Base-by-base conservation (phyloP, 176 grass and related monocot genomes). In the Lolium perenne region DNA sequence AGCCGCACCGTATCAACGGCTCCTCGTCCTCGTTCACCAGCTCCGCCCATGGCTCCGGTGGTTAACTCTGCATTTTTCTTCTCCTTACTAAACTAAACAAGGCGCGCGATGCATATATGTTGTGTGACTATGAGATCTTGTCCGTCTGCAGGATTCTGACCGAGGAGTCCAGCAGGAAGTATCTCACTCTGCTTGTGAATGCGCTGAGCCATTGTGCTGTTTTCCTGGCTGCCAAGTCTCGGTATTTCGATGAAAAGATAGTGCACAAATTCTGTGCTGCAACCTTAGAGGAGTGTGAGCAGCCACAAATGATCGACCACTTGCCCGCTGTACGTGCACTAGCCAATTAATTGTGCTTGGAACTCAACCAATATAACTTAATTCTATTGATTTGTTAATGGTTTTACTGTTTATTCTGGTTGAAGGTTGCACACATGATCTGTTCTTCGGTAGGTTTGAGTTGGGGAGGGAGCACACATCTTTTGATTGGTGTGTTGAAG, bases 1-100 rank as follows among this genome's bases (percentile, higher is more conserved):
- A 51, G 54, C 26, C n/a, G 91, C 58, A n/a, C 40, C 83, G 41
- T 95, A 92, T 50, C 59, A 81, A 57, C 80, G 88, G 67, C 83
- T 98, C 71, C 49, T 88, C 35, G 67, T 12, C 47, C 86, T 98
- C 7, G 82, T 82, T 14, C 48, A 89, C 66, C 88, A 95, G 67
- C 83, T 98, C 0, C 86, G 90, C 38, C 95, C 91, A 45, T 98
- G 95, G 95, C 82, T 98, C 70, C 22, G 74, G 96, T 98, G 96
- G 22, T 40, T 46, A 26, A 79, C 58, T 46, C 73, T 40, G 25
- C 23, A 54, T 62, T 72, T 46, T 61, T 71, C 75, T 25, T 15
- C 45, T 12, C 2, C 2, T 12, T 25, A 25, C 59, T 25, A 25
- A 25, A 62, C 66, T 46, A 18, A 48, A 74, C 48, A 79, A 78